phyloP scores from a whole-genome alignment of 345 rosid species.

The Eucalyptus albens region DNA sequence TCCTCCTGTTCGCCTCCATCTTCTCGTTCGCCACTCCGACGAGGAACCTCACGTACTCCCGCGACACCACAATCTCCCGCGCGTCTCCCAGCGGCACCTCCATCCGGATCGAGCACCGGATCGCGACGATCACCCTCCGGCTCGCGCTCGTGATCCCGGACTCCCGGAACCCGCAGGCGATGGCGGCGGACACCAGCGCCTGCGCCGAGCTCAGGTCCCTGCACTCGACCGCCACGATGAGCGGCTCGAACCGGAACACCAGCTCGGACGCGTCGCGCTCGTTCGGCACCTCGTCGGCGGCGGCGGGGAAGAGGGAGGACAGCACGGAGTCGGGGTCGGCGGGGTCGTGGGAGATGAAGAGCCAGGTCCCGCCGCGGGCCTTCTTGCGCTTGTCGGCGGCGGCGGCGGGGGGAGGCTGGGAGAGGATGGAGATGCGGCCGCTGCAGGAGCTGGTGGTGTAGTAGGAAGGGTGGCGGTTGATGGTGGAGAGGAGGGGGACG shows the following conservation, averaged over 20 bases:
- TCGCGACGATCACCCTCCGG: conserved; percentile 68
- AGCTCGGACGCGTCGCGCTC: conserved; percentile 8
- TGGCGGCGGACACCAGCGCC: conserved; percentile 55
- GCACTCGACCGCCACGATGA: conserved; percentile 78
- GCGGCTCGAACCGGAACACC: conserved; percentile 81
- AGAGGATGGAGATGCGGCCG: conserved; percentile 83
- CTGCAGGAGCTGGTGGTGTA: conserved; percentile 96
- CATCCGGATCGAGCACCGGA: conserved; percentile 73
- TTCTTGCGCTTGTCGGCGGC: conserved; percentile 20
- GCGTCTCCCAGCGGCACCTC: conserved; percentile 79
- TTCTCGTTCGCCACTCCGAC: conserved; percentile 70
- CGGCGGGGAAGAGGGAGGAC: conserved; percentile 37
- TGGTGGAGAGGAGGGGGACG: conserved; percentile 52
- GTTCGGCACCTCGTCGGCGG: background rate
- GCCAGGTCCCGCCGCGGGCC: conserved; percentile 87
- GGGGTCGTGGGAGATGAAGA: conserved; percentile 60
- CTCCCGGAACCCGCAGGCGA: conserved; percentile 67
- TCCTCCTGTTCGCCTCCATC: conserved; percentile 71
- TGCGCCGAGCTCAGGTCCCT: conserved; percentile 53
- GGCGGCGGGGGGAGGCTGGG: conserved; percentile 34
- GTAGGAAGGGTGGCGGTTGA: conserved; percentile 66
- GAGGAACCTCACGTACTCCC: conserved; percentile 60
- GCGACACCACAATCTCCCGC: conserved; percentile 32
- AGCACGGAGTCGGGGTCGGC: conserved; percentile 36
- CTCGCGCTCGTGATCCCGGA: conserved; percentile 74